Evolutionary conservation across 805 yeast genomes (phyloP).

Genomic region (Saccharomyces eubayanus): DNA sequence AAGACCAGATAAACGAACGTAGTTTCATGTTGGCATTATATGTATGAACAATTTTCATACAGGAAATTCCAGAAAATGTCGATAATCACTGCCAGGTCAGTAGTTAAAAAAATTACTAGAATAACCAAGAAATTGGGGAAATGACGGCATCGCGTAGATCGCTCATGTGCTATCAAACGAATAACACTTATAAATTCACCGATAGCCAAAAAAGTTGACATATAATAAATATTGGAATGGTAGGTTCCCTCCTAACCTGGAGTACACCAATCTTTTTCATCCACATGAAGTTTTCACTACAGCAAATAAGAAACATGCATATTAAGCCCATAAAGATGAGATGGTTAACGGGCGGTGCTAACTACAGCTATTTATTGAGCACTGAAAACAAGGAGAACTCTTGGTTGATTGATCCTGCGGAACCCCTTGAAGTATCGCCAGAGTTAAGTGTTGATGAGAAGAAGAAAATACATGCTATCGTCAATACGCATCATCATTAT

Average conservation of each 20-base stretch:
- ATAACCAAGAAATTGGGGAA: not conserved
- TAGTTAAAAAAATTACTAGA: not conserved
- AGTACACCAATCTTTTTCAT: not conserved
- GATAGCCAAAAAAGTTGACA: not conserved
- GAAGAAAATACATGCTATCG: slow-evolving; percentile 61
- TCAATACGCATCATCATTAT: slow-evolving; percentile 92
- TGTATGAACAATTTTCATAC: not conserved
- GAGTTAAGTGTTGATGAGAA: slow-evolving; percentile 32
- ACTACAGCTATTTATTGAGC: slow-evolving; percentile 72
- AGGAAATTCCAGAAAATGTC: not conserved
- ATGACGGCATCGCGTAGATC: not conserved
- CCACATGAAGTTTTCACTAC: slow-evolving; percentile 4
- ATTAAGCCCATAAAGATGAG: slow-evolving; percentile 80
- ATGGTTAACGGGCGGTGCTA: slow-evolving; percentile 83
- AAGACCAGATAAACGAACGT: not conserved
- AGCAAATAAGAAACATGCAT: slow-evolving; percentile 55
- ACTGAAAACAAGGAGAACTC: slow-evolving; percentile 54
- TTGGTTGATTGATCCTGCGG: slow-evolving; percentile 90
- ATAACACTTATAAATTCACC: not conserved
- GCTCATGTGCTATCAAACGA: not conserved
- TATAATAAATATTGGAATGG: not conserved
- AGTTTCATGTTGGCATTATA: not conserved
- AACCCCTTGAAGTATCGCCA: slow-evolving; percentile 60
- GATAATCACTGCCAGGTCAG: not conserved
- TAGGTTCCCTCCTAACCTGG: not conserved